phyloP scores from a whole-genome alignment of 2,329 filamentous ascomycete genomes.

The Colletotrichum nymphaeae region DNA sequence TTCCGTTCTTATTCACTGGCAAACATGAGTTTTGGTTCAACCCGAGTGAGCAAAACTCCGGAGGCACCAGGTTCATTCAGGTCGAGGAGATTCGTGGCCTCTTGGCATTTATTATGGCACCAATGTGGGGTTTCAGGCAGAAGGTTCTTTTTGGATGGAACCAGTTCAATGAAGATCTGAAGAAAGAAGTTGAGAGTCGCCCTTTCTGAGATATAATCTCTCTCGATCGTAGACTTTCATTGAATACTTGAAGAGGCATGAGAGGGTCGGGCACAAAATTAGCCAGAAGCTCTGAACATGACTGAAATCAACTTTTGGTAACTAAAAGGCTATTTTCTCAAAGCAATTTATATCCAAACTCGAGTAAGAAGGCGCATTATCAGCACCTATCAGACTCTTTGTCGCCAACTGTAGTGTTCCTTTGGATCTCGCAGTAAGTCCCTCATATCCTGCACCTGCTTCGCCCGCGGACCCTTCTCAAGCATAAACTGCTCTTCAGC shows the following conservation, averaged over 20 bases:
- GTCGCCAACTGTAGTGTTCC: slow-evolving; percentile 34
- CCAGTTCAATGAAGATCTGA: slow-evolving; percentile 10
- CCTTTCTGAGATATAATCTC: accelerated
- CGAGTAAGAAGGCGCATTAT: no score
- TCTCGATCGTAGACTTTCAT: not conserved
- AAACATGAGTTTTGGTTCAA: slow-evolving; percentile 13
- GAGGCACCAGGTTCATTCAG: not conserved
- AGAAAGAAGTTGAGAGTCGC: slow-evolving; percentile 3
- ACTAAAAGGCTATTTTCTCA: not conserved
- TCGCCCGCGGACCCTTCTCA: slow-evolving; percentile 25
- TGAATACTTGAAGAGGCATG: accelerated
- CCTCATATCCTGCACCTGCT: slow-evolving; percentile 23
- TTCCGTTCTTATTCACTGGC: not conserved
- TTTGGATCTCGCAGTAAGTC: slow-evolving; percentile 17
- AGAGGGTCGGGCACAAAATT: no score
- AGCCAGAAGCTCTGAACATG: not conserved
- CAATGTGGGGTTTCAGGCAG: not conserved
- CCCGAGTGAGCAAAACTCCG: not conserved
- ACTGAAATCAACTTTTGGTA: not conserved
- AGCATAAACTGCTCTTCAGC: slow-evolving; percentile 49
- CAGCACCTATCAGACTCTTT: not conserved
- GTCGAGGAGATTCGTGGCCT: slow-evolving; percentile 2
- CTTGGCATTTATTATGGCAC: not conserved
- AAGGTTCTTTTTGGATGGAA: not conserved
- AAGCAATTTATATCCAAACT: no score